Conservation (phyloP, 129 eudicot species). For the Deinandra increscens region DNA sequence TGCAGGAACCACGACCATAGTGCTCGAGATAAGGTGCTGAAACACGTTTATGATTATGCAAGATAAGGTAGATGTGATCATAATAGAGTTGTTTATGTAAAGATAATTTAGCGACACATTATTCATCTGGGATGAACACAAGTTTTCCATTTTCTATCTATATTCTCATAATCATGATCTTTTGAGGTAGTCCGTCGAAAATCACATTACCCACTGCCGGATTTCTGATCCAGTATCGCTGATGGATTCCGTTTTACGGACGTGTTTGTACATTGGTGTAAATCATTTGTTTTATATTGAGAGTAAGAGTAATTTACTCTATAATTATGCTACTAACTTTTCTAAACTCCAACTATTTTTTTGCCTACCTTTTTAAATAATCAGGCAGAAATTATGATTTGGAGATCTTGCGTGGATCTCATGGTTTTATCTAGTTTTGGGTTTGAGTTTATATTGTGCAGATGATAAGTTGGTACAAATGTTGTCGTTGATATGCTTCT, state of each 20-base stretch:
- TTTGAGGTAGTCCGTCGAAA: too few species aligned
- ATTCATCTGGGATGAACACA: not conserved
- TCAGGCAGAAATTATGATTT: not conserved
- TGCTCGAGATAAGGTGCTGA: conserved; percentile 10
- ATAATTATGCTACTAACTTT: not conserved
- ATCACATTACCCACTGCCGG: too few species aligned
- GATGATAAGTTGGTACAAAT: not conserved
- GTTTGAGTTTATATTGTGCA: not conserved
- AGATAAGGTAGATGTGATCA: not conserved
- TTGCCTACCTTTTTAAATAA: too few species aligned
- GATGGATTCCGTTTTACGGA: too few species aligned
- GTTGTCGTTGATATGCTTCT: not conserved
- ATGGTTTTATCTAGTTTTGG: not conserved
- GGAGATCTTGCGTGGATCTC: not conserved
- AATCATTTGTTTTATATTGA: too few species aligned
- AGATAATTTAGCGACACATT: conserved; percentile 4
- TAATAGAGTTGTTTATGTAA: not conserved
- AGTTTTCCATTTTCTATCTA: conserved; percentile 1
- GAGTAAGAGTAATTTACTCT: too few species aligned
- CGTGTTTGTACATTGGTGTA: too few species aligned
- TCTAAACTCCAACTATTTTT: too few species aligned
- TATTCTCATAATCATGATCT: not conserved
- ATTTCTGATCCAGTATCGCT: too few species aligned
- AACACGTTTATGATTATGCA: not conserved
- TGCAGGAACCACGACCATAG: conserved; percentile 10